Evolutionary conservation across 768 basidiomycete genomes (phyloP).

Genomic region (Leccinum barrowsii): DNA sequence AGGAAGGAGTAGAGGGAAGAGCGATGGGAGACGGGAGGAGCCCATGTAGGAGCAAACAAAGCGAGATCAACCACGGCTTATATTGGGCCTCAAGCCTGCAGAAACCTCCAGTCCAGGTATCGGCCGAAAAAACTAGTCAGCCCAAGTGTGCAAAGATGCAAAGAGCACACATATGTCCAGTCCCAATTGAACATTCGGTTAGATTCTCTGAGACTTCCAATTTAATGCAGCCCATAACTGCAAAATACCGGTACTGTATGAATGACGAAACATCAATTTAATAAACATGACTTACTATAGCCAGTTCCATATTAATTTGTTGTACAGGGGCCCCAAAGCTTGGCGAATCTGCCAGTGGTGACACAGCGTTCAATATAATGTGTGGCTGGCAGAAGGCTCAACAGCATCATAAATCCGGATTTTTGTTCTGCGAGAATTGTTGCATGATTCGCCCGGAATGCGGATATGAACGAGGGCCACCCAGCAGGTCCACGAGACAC

Average conservation of each 20-base stretch:
- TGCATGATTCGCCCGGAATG: no score
- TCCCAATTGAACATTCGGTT: not conserved
- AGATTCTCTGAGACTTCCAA: no score
- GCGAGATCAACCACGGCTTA: not conserved
- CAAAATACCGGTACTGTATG: not conserved
- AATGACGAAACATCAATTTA: not conserved
- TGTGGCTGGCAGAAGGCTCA: no score
- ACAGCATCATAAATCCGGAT: no score
- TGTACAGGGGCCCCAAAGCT: not conserved
- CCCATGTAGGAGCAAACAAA: not conserved
- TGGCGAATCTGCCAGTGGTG: no score
- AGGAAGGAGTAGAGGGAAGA: not conserved
- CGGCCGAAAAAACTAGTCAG: not conserved
- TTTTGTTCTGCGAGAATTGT: no score
- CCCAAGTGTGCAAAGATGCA: not conserved
- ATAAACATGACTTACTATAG: not conserved
- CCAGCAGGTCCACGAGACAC: no score
- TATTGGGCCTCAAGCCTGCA: not conserved
- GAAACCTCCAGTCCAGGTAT: not conserved
- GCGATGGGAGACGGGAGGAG: not conserved
- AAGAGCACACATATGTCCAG: not conserved
- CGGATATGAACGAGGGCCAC: no score
- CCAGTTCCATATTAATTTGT: no score
- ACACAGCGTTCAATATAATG: no score
- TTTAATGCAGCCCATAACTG: not conserved